Percentiles rank a stretch among this genome's conserved stretches.
These are phyloP conservation scores for Geotrichum phurueaensis DNA, from an alignment of 1,139 yeast species.

Conservation along the genomic window DNA sequence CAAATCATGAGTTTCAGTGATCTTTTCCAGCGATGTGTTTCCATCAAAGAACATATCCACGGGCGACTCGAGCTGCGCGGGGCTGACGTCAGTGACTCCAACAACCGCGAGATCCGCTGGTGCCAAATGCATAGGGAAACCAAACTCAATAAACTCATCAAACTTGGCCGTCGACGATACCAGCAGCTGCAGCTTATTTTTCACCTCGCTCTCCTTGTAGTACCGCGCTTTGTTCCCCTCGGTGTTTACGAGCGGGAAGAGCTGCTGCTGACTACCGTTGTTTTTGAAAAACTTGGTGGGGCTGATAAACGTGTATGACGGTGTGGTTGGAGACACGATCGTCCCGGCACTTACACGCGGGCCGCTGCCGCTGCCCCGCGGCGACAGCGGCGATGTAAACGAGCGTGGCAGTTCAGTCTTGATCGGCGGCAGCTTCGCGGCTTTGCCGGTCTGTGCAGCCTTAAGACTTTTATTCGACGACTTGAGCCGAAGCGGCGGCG, in stretches of 20 bases:
- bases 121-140: conserved; percentile 26
- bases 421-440: conserved; percentile 2
- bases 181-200: conserved; percentile 25
- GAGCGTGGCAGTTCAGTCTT: neutral
- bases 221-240: conserved; percentile 8
- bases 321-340: neutral
- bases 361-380: neutral
- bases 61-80: neutral
- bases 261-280: neutral
- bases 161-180: conserved; percentile 23
- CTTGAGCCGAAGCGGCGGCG: conserved; percentile 9
- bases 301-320: neutral
- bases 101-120: conserved; percentile 14
- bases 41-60: neutral
- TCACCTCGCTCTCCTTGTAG: conserved; percentile 26
- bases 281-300: neutral
- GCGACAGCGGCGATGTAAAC: conserved; percentile 1
- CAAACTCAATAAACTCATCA: conserved; percentile 31
- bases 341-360: neutral
- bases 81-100: neutral
- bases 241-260: neutral
- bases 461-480: neutral
- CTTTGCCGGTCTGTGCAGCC: neutral
- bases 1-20: neutral
- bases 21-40: neutral